A percentile compares a stretch with the other conserved stretches of the same genome.
These are phyloP conservation scores for Suhomyces choctaworum DNA, from an alignment of 1,139 yeast genomes.

Conservation along the genomic window DNA sequence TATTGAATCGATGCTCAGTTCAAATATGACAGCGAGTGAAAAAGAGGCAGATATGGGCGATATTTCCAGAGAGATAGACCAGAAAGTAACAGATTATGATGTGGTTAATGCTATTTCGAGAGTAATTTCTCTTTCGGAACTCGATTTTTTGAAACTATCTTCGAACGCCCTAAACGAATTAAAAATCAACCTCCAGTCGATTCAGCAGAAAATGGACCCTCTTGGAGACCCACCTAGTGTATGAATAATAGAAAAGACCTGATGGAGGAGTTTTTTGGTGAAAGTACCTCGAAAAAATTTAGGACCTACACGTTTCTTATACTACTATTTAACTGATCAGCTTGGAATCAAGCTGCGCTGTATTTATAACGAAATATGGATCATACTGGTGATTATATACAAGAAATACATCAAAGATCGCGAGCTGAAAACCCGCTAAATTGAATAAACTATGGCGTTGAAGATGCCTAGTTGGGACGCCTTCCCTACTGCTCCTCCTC, in stretches of 20 bases:
- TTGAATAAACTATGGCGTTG: too few relatives aligned
- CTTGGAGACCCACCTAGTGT: background rate
- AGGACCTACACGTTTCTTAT: too few relatives aligned
- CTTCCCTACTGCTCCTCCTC: conserved; percentile 19
- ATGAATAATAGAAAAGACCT: conserved; percentile 1
- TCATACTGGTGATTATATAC: too few relatives aligned
- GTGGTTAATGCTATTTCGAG: conserved; percentile 2
- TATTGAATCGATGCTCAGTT: background rate
- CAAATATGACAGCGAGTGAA: background rate
- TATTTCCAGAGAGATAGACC: conserved; percentile 2
- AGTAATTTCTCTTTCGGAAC: conserved; percentile 4
- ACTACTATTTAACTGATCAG: too few relatives aligned
- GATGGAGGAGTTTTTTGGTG: too few relatives aligned
- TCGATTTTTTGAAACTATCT: conserved; percentile 2
- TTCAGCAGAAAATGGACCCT: background rate
- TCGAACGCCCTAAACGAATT: conserved; percentile 2
- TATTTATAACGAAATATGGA: too few relatives aligned
- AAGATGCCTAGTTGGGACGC: too few relatives aligned
- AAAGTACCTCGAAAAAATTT: too few relatives aligned
- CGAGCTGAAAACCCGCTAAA: too few relatives aligned
- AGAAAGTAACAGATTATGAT: conserved; percentile 4
- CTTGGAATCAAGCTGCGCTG: too few relatives aligned
- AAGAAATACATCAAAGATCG: too few relatives aligned
- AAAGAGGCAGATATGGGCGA: background rate
- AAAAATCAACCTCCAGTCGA: too few relatives aligned